Base-by-base conservation (phyloP, 2,329 filamentous ascomycete genomes). In the Fusarium papillatum region DNA sequence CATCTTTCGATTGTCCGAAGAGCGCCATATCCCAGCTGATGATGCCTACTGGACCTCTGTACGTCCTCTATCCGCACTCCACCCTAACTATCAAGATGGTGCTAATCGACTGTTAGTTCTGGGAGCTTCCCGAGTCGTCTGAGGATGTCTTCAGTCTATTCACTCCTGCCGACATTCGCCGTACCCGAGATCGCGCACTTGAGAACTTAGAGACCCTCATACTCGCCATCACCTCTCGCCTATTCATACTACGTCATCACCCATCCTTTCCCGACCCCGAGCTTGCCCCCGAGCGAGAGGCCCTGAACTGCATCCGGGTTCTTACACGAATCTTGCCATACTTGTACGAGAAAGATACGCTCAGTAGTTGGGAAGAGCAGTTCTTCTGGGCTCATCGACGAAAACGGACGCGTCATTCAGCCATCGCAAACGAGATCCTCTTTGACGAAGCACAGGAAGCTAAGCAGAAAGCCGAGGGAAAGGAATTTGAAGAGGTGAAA, bases 141-240 rank as follows among this genome's bases (percentile, higher is more conserved):
- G 97, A 98, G 83, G 97, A 99, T 87, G 93, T 99, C 81, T 98
- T 98, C 87, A 98, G 95, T 82, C 91, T 98, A 72, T 98, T 98
- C 86, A 95, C 96, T 43, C 92, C 95, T 8, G 92, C 93, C 70
- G 95, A 97, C 83, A 96, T 98, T 75, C 94, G 96, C 73, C 93
- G 96, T 78, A 96, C 95, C 57, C 92, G 96, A 82, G 96, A 98
- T 84, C 90, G 92, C 79, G 94, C 95, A 60, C 87, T 97, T 73
- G 93, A 94, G 82, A 98, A 98, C 82, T 89, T 98, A 75, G 95
- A 98, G 85, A 98, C 96, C 9, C 89, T 98, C 48, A 91, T 98
- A 76, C 89, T 96, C 50, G 95, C 94, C 63, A 88, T 97, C 70
- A 95, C 94, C n/a, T 95, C 94, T 53, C 93, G 95, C 61, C 89